These are phyloP conservation scores for Salix udensis DNA, from an alignment of 345 rosid species.

Conservation along the genomic window DNA sequence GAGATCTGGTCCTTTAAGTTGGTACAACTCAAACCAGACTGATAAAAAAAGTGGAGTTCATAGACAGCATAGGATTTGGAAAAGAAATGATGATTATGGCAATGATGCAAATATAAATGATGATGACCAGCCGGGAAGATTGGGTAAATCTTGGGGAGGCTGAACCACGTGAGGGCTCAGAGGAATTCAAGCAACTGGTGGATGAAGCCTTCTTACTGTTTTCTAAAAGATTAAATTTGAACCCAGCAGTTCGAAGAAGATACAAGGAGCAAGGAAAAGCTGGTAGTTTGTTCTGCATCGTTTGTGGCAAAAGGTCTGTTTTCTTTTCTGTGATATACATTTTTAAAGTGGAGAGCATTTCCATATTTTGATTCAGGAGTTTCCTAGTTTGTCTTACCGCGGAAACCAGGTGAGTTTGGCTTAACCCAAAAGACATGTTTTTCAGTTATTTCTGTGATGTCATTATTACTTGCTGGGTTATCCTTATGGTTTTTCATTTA, in stretches of 20 bases:
- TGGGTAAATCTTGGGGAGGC: conserved; percentile 26
- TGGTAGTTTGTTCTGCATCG: conserved; percentile 69
- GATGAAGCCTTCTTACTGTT: conserved; percentile 49
- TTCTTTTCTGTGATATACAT: conserved; percentile 29
- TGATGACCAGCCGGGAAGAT: conserved; percentile 31
- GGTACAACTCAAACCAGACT: conserved; percentile 31
- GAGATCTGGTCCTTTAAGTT: conserved; percentile 26
- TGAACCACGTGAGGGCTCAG: conserved; percentile 47
- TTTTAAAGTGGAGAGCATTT: conserved; percentile 22
- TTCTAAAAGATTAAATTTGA: conserved; percentile 47
- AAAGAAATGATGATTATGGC: conserved; percentile 40
- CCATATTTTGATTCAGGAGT: conserved; percentile 25
- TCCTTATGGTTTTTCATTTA: neutral
- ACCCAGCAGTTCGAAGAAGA: conserved; percentile 45
- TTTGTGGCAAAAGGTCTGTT: conserved; percentile 69
- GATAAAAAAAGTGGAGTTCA: conserved; percentile 35
- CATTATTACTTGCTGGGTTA: neutral
- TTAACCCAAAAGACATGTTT: neutral
- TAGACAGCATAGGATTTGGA: conserved; percentile 40
- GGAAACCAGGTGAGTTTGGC: neutral
- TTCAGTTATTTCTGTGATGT: neutral
- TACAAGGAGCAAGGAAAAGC: conserved; percentile 67
- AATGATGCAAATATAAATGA: conserved; percentile 34
- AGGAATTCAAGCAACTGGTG: conserved; percentile 53
- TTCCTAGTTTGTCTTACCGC: conserved; percentile 15